A percentile compares a stretch with the other conserved stretches of the same genome.
phyloP scores from a whole-genome alignment of 192 early-diverging fungal species.

The Umbelopsis sp. region DNA sequence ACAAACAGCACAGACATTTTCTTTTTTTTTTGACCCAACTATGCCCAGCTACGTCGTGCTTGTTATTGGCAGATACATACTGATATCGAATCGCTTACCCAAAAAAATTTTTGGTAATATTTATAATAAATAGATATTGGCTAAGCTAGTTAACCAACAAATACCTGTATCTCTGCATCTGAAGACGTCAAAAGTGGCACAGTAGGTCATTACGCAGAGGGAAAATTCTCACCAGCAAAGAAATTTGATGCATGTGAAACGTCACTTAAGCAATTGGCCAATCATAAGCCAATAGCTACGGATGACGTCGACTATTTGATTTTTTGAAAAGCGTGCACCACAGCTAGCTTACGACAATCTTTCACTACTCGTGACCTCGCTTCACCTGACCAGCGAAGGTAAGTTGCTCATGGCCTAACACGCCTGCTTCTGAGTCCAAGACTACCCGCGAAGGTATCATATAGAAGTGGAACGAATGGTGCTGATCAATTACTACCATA shows the following conservation, averaged over 20 bases:
- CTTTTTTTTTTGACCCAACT: too few relatives aligned
- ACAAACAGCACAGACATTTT: too few relatives aligned
- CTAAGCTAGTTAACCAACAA: too few relatives aligned
- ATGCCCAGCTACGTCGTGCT: too few relatives aligned
- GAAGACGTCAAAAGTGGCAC: too few relatives aligned
- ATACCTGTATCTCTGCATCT: too few relatives aligned
- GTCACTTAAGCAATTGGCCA: not conserved
- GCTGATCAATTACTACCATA: not conserved
- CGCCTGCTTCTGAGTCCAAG: not conserved
- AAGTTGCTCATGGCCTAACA: not conserved
- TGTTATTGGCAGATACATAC: too few relatives aligned
- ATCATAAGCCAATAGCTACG: not conserved
- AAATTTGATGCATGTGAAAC: slow-evolving; percentile 5
- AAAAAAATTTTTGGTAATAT: too few relatives aligned
- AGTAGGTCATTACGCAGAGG: too few relatives aligned
- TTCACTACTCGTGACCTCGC: slow-evolving; percentile 19
- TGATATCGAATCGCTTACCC: too few relatives aligned
- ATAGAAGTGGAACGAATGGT: not conserved
- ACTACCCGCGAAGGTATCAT: not conserved
- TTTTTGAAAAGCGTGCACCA: slow-evolving; percentile 1
- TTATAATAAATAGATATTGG: too few relatives aligned
- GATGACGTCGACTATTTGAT: not conserved
- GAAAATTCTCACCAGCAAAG: not conserved
- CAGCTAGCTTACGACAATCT: slow-evolving; percentile 10
- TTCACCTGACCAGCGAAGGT: slow-evolving; percentile 20